Base-by-base conservation (phyloP, 164 flowering plant genomes). In the Vitis cinerea region DNA sequence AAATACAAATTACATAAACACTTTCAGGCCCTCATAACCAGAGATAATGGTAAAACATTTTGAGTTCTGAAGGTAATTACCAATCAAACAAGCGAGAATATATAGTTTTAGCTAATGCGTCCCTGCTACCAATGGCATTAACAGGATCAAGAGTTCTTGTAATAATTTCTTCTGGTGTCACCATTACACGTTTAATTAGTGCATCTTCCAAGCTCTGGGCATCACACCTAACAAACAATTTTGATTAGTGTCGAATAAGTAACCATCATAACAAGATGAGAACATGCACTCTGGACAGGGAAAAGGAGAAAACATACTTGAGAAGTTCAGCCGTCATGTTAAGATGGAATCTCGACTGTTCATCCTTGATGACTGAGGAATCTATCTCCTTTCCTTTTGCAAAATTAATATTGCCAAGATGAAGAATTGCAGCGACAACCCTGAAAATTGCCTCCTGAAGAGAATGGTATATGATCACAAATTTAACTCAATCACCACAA, bases 201-300 rank as follows among this genome's bases (percentile, higher is more conserved):
- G 76, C 76, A 73, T 73, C 76, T 63, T 73, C 76, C 76, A 73
- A 68, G 60, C 64, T 73, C 15, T 68, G 72, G 59, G 72, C 76
- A 64, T 73, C 59, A 58, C 76, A 73, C 55, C 76, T 73, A 64
- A 10, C 44, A 10, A 62, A 13, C 16, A 5, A n/a, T 19, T 54
- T 67, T 47, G 14, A 47, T 67, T 19, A 67, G 47, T 52, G 1
- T 10, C 6, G 16, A 54, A 49, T 8, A 9, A 16, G 3, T 3
- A 54, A 7, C 12, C 49, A 64, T 49, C 29, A 64, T 12, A 49
- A 49, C 66, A 63, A 47, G 44, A 31, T 31, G 44, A 31, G 44
- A 8, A 63, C 9, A 17, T 53, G 13, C 56, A 53, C 56, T 37
- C 9, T 10, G 8, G 15, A 2, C 17, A 27, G 47, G 17, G 59